Conservation (phyloP, 2,329 filamentous ascomycete genomes). For the Penicillium occitanis region DNA sequence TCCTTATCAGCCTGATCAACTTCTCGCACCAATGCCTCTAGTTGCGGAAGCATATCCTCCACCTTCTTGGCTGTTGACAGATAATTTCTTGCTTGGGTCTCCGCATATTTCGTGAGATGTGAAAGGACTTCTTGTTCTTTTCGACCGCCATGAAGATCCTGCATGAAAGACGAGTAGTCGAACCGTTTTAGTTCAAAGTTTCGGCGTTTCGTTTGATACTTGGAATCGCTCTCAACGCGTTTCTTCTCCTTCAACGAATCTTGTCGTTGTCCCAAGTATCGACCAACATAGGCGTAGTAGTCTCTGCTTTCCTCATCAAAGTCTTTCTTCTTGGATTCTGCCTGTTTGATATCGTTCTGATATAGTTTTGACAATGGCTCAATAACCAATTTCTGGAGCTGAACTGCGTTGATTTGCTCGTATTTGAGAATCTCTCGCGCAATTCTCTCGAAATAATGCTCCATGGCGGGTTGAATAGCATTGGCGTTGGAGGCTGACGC, state of each 20-base stretch:
- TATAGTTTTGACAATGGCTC: conserved; percentile 91
- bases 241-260: conserved; percentile 98
- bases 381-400: conserved; percentile 90
- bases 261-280: conserved; percentile 93
- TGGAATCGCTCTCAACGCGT: conserved; percentile 87
- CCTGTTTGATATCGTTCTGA: conserved; percentile 94
- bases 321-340: conserved; percentile 92
- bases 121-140: conserved; percentile 97
- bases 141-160: conserved; percentile 96
- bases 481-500: conserved; percentile 89
- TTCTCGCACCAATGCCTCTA: conserved; percentile 83
- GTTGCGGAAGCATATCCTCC: conserved; percentile 79
- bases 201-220: conserved; percentile 89
- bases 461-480: conserved; percentile 92
- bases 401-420: conserved; percentile 77
- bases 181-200: conserved; percentile 98
- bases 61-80: conserved; percentile 81
- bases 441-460: conserved; percentile 98
- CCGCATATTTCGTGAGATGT: conserved; percentile 89
- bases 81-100: conserved; percentile 82
- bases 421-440: conserved; percentile 85
- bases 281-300: conserved; percentile 92
- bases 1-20: conserved; percentile 95
- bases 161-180: conserved; percentile 98
- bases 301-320: conserved; percentile 99